Evolutionary conservation across 768 basidiomycete species (phyloP), one percentile per base, ranked within the genome.

Genomic region (Punctularia strigosozonata): DNA sequence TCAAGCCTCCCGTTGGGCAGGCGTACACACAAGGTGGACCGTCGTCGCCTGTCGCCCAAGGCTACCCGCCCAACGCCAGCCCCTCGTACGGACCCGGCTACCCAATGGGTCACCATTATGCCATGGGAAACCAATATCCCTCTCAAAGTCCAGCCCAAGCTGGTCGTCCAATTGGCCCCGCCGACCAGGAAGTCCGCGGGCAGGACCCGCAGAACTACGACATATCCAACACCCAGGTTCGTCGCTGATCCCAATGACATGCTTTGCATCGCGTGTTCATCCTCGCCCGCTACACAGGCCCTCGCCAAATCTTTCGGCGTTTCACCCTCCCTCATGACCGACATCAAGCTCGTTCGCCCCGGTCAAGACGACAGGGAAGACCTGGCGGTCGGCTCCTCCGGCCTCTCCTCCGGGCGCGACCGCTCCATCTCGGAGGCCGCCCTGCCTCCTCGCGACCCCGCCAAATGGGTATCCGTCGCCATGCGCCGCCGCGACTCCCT

Each of bases 231-330:
- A n/a, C n/a, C n/a, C n/a, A n/a, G n/a, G n/a, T n/a, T n/a, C n/a
- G n/a, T n/a, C n/a, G n/a, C 87, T 3, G 72, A 80, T 43, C 71
- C 76, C 5, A 77, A 84, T 46, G 83, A 90, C 56, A 71, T 88
- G 68, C 80, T 83, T 23, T 8, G 6, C 6, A 22, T 2, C 12
- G 20, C 21, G 38, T 18, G 36, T 14, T 25, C 37, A 57, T 12
- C 48, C 32, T 31, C 22, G 40, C 19, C 37, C 41, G 13, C 38
- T 42, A 28, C 42, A 34, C 46, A 77, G 69, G 68, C 80, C 19
- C 70, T 87, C 36, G 85, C 81, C 30, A 82, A 77, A 58, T 77
- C 68, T 51, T 88, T 88, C 50, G 85, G 85, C 35, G 85, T 88
- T 21, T 72, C 78, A 36, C 64, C 75, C 20, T 68, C 70, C 31